These are phyloP conservation scores for Ganoderma lingzhi DNA, from an alignment of 1,284 basidiomycete species.

Conservation along the genomic window DNA sequence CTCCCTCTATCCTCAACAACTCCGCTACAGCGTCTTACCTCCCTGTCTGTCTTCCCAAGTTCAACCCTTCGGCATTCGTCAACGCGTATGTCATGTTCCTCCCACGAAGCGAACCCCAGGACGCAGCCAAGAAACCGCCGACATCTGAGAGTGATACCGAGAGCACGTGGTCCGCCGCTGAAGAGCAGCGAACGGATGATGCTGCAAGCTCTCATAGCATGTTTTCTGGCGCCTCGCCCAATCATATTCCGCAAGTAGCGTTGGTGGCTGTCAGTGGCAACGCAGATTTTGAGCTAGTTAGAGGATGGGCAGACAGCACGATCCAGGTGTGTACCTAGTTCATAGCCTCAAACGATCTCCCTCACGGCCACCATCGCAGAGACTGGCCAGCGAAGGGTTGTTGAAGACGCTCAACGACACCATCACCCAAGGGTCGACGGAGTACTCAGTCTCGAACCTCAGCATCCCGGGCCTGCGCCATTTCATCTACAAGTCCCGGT, in stretches of 20 bases:
- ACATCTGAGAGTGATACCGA: conserved; percentile 10
- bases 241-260: conserved; percentile 49
- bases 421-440: conserved; percentile 57
- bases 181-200: conserved; percentile 11
- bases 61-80: conserved; percentile 90
- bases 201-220: conserved; percentile 18
- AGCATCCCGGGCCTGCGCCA: conserved; percentile 90
- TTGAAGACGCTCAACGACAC: conserved; percentile 58
- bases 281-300: conserved; percentile 73
- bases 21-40: conserved; percentile 90
- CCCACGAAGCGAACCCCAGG: conserved; percentile 36
- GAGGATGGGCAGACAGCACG: conserved; percentile 76
- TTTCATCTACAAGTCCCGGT: conserved; percentile 93
- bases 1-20: conserved; percentile 72
- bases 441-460: conserved; percentile 75
- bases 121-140: conserved; percentile 2
- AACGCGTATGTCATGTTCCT: conserved; percentile 92
- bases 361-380: conserved; percentile 47
- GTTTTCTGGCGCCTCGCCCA: conserved; percentile 15
- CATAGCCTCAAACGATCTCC: not conserved
- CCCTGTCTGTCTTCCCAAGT: conserved; percentile 95
- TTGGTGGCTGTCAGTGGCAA: conserved; percentile 75
- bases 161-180: not conserved
- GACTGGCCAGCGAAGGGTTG: conserved; percentile 66
- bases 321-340: conserved; percentile 55